Percentiles rank a stretch among this genome's conserved stretches.
These are phyloP conservation scores for Backusella morwellensis DNA, from an alignment of 192 early-diverging fungal genomes.

Conservation along the genomic window DNA sequence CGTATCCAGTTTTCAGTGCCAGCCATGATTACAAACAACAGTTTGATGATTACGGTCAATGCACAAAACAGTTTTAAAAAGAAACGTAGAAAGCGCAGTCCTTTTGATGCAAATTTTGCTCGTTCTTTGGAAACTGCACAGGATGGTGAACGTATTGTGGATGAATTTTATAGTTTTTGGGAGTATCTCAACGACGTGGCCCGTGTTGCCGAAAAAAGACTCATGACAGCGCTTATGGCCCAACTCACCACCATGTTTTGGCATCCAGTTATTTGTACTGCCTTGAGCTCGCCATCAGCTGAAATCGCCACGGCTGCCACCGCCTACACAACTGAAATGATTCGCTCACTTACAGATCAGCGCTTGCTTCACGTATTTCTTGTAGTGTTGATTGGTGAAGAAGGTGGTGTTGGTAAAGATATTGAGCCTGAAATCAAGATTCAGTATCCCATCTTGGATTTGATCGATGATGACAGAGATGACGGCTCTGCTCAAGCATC, in stretches of 20 bases:
- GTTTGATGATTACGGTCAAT: conserved; percentile 30
- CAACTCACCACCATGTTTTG: conserved; percentile 39
- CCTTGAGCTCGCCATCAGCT: conserved; percentile 26
- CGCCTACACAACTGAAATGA: conserved; percentile 39
- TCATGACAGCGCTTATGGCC: conserved; percentile 33
- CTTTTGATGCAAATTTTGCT: conserved; percentile 33
- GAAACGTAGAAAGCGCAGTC: conserved; percentile 34
- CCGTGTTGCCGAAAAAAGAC: conserved; percentile 32
- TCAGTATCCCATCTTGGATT: not conserved
- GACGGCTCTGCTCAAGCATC: not conserved
- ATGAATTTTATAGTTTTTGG: conserved; percentile 41
- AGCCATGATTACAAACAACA: conserved; percentile 35
- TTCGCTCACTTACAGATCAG: conserved; percentile 37
- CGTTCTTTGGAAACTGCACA: conserved; percentile 21
- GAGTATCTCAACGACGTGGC: conserved; percentile 39
- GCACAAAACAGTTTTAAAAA: conserved; percentile 31
- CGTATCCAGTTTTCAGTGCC: conserved; percentile 34
- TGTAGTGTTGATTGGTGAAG: conserved; percentile 33
- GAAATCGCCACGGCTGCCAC: conserved; percentile 34
- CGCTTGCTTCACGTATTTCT: conserved; percentile 32
- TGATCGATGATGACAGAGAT: conserved; percentile 22
- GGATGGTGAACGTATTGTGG: conserved; percentile 24
- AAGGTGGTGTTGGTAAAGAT: conserved; percentile 39
- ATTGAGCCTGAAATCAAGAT: conserved; percentile 30
- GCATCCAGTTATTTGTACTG: conserved; percentile 36